Percentiles rank a stretch among this genome's conserved stretches.
Evolutionary conservation across 2,329 filamentous ascomycete species (phyloP).

Genomic region (Trichoderma hamatum): DNA sequence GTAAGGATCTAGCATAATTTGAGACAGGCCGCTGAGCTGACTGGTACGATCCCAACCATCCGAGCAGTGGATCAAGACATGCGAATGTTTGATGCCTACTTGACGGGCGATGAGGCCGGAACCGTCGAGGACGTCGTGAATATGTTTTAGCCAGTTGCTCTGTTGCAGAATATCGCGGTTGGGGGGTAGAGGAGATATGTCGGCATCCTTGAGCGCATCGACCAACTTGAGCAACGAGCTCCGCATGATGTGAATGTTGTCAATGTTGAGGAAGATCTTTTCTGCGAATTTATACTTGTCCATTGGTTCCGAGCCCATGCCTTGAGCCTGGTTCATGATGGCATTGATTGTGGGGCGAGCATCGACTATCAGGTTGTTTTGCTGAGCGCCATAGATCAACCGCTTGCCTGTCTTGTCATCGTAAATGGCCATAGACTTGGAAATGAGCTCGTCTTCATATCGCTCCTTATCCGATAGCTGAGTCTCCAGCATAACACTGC

Average conservation of each 20-base stretch:
- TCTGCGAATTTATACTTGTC: slow-evolving; percentile 91
- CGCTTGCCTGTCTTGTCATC: slow-evolving; percentile 65
- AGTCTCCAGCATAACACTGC: slow-evolving; percentile 43
- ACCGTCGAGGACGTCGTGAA: slow-evolving; percentile 80
- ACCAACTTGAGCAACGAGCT: slow-evolving; percentile 85
- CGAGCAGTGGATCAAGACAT: slow-evolving; percentile 95
- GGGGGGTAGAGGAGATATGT: slow-evolving; percentile 79
- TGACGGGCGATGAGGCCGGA: slow-evolving; percentile 82
- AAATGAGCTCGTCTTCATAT: slow-evolving; percentile 69
- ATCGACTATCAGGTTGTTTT: slow-evolving; percentile 93
- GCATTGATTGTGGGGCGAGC: slow-evolving; percentile 93
- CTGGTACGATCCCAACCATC: slow-evolving; percentile 98
- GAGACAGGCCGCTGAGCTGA: slow-evolving; percentile 86
- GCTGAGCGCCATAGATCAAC: slow-evolving; percentile 85
- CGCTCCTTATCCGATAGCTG: slow-evolving; percentile 66
- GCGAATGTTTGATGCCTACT: slow-evolving; percentile 88
- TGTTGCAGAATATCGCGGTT: slow-evolving; percentile 79
- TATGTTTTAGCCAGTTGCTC: slow-evolving; percentile 91
- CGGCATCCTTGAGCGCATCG: slow-evolving; percentile 88
- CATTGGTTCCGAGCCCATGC: slow-evolving; percentile 96
- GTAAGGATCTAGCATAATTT: slow-evolving; percentile 93
- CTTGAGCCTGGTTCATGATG: slow-evolving; percentile 89
- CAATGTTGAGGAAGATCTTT: slow-evolving; percentile 92
- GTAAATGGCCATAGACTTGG: slow-evolving; percentile 44
- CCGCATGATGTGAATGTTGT: slow-evolving; percentile 98